Evolutionary conservation across 441 rosid species (phyloP), one percentile per base, ranked within the genome.

Genomic region (Macaranga tanarius): DNA sequence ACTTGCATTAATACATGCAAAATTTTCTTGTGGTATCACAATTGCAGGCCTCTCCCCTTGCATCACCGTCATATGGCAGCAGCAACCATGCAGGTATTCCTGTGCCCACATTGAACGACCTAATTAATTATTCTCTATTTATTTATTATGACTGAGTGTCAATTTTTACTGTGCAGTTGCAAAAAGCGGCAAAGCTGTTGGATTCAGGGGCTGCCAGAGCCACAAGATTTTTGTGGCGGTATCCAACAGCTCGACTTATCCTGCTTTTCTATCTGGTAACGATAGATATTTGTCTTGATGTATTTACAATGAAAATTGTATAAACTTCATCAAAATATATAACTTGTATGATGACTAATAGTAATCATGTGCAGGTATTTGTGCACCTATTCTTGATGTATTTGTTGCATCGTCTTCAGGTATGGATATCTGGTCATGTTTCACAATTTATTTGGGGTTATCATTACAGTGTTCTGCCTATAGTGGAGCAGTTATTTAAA

Each of bases 331-430:
- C 26, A 26, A 76, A 69, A 57, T 31, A 22, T 59, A 38, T 38
- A 45, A 66, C 51, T 72, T 68, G 54, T 28, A 45, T 58, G 69
- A 56, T 76, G 75, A 77, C 55, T 17, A 8, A 59, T 65, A 67
- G 61, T 69, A 57, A 75, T 74, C n/a, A 66, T 73, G 26, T 82
- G 81, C 95, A 93, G 98, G 90, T 96, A 48, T 96, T 93, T 77
- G 99, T 93, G 56, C 98, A 93, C 75, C 92, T 93, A 73, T 96
- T 96, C 89, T 80, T 93, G 86, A 96, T 96, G 99, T 96, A 90
- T 80, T 85, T 96, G 77, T 47, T 96, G 86, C 99, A 96, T 78
- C 90, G 84, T 78, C 99, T 96, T 82, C 98, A 96, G 96, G 99
- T 96, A 85, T 17, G 75, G 17, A 64, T 72, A 34, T 61, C 40